These are phyloP conservation scores for Brassica juncea DNA, from an alignment of 345 rosid genomes.

Conservation along the genomic window DNA sequence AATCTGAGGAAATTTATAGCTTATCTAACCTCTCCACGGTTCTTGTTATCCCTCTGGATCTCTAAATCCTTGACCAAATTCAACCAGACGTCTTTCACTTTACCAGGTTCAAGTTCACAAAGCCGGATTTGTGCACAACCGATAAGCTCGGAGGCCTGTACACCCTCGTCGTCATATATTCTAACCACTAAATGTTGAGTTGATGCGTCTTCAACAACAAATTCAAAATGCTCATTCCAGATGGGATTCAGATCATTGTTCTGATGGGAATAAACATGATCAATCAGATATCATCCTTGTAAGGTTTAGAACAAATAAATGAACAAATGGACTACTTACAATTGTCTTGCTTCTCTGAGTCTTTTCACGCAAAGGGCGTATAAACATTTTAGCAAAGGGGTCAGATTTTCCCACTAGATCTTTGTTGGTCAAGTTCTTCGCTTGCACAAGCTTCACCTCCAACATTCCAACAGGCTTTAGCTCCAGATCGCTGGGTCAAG, in stretches of 20 bases:
- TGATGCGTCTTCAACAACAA: constrained; percentile 78
- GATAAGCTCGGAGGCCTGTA: constrained; percentile 81
- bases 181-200: constrained; percentile 90
- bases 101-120: constrained; percentile 91
- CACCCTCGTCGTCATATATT: constrained; percentile 88
- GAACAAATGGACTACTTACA: constrained; percentile 48
- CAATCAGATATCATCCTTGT: constrained; percentile 16
- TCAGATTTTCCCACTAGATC: constrained; percentile 96
- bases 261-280: constrained; percentile 43
- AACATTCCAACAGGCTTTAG: constrained; percentile 84
- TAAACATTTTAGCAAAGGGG: constrained; percentile 77
- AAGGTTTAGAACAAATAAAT: background rate
- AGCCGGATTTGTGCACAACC: constrained; percentile 85
- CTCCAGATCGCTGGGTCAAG: constrained; percentile 75
- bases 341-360: constrained; percentile 82
- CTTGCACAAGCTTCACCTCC: constrained; percentile 99
- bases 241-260: constrained; percentile 93
- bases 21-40: constrained; percentile 80
- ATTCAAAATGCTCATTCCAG: constrained; percentile 98
- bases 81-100: constrained; percentile 98
- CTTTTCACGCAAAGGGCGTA: constrained; percentile 81
- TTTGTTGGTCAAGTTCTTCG: constrained; percentile 87
- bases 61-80: constrained; percentile 95
- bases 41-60: constrained; percentile 86
- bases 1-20: background rate